Percentiles rank a stretch among this genome's conserved stretches.
Conservation (phyloP, 1,284 basidiomycete species). For the Hymenochaete sp. region DNA sequence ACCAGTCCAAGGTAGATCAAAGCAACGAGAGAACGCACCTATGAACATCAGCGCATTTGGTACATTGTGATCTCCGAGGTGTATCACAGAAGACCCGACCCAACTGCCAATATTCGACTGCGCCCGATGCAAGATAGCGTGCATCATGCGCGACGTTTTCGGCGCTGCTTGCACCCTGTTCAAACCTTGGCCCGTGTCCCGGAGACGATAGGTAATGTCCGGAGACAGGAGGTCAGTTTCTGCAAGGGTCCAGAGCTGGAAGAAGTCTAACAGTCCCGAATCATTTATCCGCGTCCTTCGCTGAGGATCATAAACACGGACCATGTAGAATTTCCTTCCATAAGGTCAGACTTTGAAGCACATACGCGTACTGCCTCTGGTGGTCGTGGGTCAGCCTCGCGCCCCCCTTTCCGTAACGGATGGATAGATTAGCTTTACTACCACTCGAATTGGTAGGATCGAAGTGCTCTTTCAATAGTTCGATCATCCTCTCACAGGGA, state of each 20-base stretch:
- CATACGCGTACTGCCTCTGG: constrained; percentile 72
- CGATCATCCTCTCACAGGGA: constrained; percentile 75
- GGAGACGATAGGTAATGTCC: constrained; percentile 59
- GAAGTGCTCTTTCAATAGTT: constrained; percentile 65
- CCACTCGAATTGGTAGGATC: constrained; percentile 59
- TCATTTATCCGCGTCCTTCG: neutral
- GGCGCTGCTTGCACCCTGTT: constrained; percentile 77
- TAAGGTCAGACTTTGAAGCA: constrained; percentile 71
- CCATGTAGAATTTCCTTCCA: constrained; percentile 79
- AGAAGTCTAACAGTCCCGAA: constrained; percentile 52
- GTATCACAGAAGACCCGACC: constrained; percentile 54
- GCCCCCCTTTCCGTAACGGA: constrained; percentile 66
- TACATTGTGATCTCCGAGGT: constrained; percentile 77
- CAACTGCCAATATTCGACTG: constrained; percentile 70
- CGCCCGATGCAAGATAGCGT: constrained; percentile 68
- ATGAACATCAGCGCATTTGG: constrained; percentile 79
- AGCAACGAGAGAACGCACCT: constrained; percentile 29
- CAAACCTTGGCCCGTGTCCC: constrained; percentile 76
- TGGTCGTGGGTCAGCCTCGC: constrained; percentile 76
- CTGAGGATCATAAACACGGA: constrained; percentile 25
- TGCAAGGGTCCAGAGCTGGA: constrained; percentile 71
- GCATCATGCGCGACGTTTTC: constrained; percentile 79
- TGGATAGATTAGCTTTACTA: constrained; percentile 56
- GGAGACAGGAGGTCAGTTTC: constrained; percentile 73
- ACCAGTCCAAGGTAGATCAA: no score